phyloP scores from a whole-genome alignment of 768 basidiomycete genomes.

The Termitomyces heimii region DNA sequence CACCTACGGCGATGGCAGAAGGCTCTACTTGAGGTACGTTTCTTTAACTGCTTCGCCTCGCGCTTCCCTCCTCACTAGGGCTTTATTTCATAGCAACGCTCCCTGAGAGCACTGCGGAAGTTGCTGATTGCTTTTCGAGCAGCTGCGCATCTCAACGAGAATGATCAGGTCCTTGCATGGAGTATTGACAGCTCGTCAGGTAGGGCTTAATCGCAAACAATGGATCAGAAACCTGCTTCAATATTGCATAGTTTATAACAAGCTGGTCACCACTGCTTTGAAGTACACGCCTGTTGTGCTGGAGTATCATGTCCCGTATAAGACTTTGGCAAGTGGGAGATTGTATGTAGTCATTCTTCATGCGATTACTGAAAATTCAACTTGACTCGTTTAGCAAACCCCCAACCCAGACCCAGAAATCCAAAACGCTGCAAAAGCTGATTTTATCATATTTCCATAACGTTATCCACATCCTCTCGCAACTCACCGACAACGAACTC shows the following conservation, averaged over 20 bases:
- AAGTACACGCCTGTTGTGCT: slow-evolving; percentile 89
- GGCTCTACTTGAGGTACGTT: slow-evolving; percentile 69
- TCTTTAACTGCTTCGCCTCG: background rate
- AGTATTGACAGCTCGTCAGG: slow-evolving; percentile 78
- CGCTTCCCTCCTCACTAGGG: background rate
- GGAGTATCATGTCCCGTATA: slow-evolving; percentile 83
- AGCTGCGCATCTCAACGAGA: slow-evolving; percentile 86
- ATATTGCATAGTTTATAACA: slow-evolving; percentile 74
- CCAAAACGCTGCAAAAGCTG: slow-evolving; percentile 80
- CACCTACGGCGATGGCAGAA: slow-evolving; percentile 84
- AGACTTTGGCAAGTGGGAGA: slow-evolving; percentile 75
- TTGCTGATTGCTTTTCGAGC: slow-evolving; percentile 88
- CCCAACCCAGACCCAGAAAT: slow-evolving; percentile 74
- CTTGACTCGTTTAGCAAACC: slow-evolving; percentile 57
- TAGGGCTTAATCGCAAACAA: slow-evolving; percentile 24
- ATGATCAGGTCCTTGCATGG: slow-evolving; percentile 76
- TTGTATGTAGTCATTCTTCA: slow-evolving; percentile 52
- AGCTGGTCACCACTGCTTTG: slow-evolving; percentile 80
- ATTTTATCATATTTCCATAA: slow-evolving; percentile 90
- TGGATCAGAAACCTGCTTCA: slow-evolving; percentile 2
- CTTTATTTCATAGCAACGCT: slow-evolving; percentile 56
- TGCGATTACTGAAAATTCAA: background rate
- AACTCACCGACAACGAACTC: slow-evolving; percentile 63
- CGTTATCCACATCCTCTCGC: slow-evolving; percentile 69
- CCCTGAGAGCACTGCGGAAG: slow-evolving; percentile 76